These are phyloP conservation scores for Afroboletus lepidellus DNA, from an alignment of 1,284 basidiomycete species.

Conservation along the genomic window DNA sequence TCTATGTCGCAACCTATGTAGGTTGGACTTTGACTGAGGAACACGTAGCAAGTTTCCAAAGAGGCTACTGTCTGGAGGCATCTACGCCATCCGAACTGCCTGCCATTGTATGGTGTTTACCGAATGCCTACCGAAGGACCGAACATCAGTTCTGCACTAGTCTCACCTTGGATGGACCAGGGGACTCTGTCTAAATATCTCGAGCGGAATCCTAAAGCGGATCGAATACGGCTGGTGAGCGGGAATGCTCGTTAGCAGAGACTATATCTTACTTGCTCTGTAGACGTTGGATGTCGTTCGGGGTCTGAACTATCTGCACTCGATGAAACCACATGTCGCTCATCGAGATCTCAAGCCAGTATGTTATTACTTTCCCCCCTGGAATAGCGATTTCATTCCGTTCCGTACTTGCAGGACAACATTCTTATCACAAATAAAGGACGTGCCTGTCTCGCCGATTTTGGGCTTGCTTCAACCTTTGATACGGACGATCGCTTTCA, in stretches of 20 bases:
- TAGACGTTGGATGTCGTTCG: slow-evolving; percentile 26
- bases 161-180: slow-evolving; percentile 33
- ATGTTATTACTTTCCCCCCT: neutral
- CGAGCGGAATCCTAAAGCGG: slow-evolving; percentile 8
- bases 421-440: slow-evolving; percentile 26
- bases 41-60: slow-evolving; percentile 16
- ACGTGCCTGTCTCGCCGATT: slow-evolving; percentile 30
- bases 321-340: slow-evolving; percentile 26
- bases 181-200: slow-evolving; percentile 28
- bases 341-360: slow-evolving; percentile 33
- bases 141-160: slow-evolving; percentile 11
- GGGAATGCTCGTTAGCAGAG: neutral
- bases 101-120: slow-evolving; percentile 28
- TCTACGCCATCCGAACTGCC: slow-evolving; percentile 28
- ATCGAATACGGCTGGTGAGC: slow-evolving; percentile 23
- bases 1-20: neutral
- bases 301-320: slow-evolving; percentile 28
- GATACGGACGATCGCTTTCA: slow-evolving; percentile 16
- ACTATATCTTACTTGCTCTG: neutral
- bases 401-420: slow-evolving; percentile 19
- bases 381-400: neutral
- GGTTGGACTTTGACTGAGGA: neutral
- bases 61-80: slow-evolving; percentile 30
- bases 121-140: neutral
- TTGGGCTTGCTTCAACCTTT: slow-evolving; percentile 27